These are phyloP conservation scores for Trypanosoma grayi DNA, from an alignment of 208 protist genomes.

Conservation along the genomic window DNA sequence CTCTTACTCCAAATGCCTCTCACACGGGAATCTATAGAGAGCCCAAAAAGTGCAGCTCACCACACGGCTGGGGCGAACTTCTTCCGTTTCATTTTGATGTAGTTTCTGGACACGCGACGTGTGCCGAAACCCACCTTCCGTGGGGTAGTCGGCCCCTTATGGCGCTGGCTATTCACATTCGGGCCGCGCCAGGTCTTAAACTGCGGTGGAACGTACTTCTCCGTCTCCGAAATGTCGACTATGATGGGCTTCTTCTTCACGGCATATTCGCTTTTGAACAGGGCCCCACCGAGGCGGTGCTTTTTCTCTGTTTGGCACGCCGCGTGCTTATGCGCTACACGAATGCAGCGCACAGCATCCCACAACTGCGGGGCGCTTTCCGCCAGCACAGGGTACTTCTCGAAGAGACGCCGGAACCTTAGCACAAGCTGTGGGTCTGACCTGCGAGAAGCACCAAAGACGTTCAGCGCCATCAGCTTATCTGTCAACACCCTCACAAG, in stretches of 20 bases:
- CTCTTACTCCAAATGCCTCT: too few relatives aligned
- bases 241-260: conserved; percentile 59
- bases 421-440: conserved; percentile 51
- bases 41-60: too few relatives aligned
- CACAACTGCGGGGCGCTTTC: conserved; percentile 52
- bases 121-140: conserved; percentile 61
- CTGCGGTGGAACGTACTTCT: conserved; percentile 63
- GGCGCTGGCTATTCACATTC: conserved; percentile 11
- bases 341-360: conserved; percentile 59
- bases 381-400: conserved; percentile 35
- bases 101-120: conserved; percentile 71
- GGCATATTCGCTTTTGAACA: conserved; percentile 50
- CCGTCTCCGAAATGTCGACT: conserved; percentile 39
- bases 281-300: conserved; percentile 24
- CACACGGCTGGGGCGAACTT: conserved; percentile 31
- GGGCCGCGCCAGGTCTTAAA: conserved; percentile 75
- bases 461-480: conserved; percentile 5
- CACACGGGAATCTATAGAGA: too few relatives aligned
- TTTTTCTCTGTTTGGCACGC: conserved; percentile 9
- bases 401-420: conserved; percentile 60
- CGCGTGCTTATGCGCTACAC: conserved; percentile 47
- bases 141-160: conserved; percentile 30
- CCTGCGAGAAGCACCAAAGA: conserved; percentile 1
- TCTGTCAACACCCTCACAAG: conserved; percentile 19
- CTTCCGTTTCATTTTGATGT: conserved; percentile 63